Evolutionary conservation across 306 rosid species (phyloP).

Genomic region (Ziziphus jujuba): DNA sequence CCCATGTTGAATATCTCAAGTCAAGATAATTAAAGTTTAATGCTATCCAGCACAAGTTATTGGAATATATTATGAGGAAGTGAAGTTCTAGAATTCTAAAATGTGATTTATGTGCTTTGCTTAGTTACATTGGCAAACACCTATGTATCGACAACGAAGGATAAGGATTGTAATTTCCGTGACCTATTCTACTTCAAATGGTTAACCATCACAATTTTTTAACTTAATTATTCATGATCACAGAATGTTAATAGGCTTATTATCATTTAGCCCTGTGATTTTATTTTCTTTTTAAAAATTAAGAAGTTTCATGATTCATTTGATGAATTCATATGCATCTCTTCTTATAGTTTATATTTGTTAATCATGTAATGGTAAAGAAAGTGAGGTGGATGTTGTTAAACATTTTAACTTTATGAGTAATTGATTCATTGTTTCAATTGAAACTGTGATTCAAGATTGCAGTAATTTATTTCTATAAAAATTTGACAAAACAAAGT

Average conservation of each 20-base stretch:
- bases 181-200: background rate
- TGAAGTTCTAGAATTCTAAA: background rate
- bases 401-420: no score
- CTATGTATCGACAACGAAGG: background rate
- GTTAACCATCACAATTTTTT: no score
- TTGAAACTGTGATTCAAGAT: no score
- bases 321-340: background rate
- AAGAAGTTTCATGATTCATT: background rate
- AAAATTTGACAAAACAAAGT: no score
- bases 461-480: no score
- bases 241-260: no score
- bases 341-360: no score
- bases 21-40: no score
- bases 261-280: background rate
- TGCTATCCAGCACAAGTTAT: background rate
- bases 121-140: background rate
- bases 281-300: background rate
- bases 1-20: background rate
- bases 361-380: no score
- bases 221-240: no score
- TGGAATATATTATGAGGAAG: background rate
- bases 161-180: background rate
- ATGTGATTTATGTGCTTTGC: background rate
- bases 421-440: no score
- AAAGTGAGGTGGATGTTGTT: no score